Conservation (phyloP, 1,139 yeast genomes). For the Saccharomyces hybrid region DNA sequence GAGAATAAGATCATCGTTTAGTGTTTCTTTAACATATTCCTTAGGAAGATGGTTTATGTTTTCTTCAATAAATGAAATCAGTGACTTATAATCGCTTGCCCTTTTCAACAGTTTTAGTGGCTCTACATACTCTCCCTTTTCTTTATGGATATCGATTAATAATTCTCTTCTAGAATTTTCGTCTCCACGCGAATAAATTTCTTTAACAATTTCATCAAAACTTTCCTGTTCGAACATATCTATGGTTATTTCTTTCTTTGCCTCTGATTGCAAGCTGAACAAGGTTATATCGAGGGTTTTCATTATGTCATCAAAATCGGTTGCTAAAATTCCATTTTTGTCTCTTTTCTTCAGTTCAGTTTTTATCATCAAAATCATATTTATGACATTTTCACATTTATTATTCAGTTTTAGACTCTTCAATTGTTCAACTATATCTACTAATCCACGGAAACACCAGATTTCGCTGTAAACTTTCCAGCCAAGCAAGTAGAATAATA, state of each 20-base stretch:
- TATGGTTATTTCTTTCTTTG: conserved; percentile 1
- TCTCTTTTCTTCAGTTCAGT: conserved; percentile 5
- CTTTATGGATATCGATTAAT: conserved; percentile 15
- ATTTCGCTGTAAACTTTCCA: conserved; percentile 25
- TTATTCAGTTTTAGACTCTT: conserved; percentile 23
- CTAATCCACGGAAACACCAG: conserved; percentile 28
- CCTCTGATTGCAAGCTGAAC: conserved; percentile 4
- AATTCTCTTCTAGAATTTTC: conserved; percentile 8
- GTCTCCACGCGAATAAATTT: conserved; percentile 7
- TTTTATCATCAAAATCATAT: conserved; percentile 4
- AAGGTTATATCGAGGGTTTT: conserved; percentile 23
- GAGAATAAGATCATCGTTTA: conserved; percentile 14
- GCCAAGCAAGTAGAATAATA: conserved; percentile 23
- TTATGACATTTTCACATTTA: conserved; percentile 15
- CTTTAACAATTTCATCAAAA: conserved; percentile 16
- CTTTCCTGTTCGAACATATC: conserved; percentile 16
- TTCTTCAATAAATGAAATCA: conserved; percentile 11
- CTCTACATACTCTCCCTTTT: conserved; percentile 10
- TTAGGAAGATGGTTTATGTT: conserved; percentile 11
- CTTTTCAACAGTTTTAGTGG: conserved; percentile 13
- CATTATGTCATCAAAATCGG: conserved; percentile 15
- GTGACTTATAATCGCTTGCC: conserved; percentile 5
- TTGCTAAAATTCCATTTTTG: conserved; percentile 2
- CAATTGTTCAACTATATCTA: conserved; percentile 16
- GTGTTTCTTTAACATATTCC: conserved; percentile 9